Evolutionary conservation across 2,329 filamentous ascomycete genomes (phyloP).

Genomic region (Neonectria punicea): DNA sequence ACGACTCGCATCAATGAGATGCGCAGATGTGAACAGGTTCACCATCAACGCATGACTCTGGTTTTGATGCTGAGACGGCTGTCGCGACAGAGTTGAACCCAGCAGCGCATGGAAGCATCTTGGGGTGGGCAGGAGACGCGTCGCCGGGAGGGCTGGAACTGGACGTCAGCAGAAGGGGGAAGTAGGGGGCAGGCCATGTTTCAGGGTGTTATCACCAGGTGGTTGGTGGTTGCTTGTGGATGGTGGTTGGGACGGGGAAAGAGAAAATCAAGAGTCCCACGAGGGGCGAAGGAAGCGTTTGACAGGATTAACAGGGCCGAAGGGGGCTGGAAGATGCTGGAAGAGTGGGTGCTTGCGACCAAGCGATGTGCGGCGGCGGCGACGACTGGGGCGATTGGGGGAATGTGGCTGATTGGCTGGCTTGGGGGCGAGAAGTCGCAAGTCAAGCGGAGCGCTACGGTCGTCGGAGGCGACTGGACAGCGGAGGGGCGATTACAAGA

Average conservation of each 20-base stretch:
- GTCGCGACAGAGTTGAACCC: constrained; percentile 29
- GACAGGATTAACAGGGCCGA: constrained; percentile 42
- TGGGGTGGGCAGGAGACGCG: constrained; percentile 30
- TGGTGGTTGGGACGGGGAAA: constrained; percentile 33
- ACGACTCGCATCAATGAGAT: constrained; percentile 12
- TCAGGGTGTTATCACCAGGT: constrained; percentile 37
- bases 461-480: not conserved
- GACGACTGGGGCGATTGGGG: constrained; percentile 36
- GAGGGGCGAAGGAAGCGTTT: constrained; percentile 40
- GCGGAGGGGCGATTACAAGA: constrained; percentile 4
- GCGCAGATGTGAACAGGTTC: constrained; percentile 17
- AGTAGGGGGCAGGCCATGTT: constrained; percentile 42
- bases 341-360: constrained; percentile 35
- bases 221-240: constrained; percentile 36
- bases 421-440: constrained; percentile 28
- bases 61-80: constrained; percentile 35
- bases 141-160: constrained; percentile 28
- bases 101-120: constrained; percentile 11
- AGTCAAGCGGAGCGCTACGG: constrained; percentile 5
- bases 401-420: constrained; percentile 29
- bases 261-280: constrained; percentile 30
- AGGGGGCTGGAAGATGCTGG: constrained; percentile 34
- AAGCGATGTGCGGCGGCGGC: constrained; percentile 15
- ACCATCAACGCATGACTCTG: constrained; percentile 23
- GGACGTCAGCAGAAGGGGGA: constrained; percentile 36